Evolutionary conservation across 805 yeast species (phyloP), one percentile per base, ranked within the genome.

Genomic region (Zygoascus bituminiphila): DNA sequence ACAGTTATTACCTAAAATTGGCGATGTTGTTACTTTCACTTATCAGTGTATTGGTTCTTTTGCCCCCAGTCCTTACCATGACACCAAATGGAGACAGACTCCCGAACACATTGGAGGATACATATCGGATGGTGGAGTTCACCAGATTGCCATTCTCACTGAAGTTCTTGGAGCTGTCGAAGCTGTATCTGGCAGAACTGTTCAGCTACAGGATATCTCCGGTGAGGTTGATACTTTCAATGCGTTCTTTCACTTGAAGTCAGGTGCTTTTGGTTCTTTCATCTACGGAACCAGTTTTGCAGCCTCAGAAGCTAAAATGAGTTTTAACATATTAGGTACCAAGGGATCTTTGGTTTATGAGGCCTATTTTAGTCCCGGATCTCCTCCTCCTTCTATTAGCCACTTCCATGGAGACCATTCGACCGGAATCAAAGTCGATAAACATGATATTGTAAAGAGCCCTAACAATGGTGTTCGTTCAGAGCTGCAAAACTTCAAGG

Each of bases 111-210:
- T 88, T 56, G 98, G 98, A 47, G 97, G 97, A 0, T 89, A 73
- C 67, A 71, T 91, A 58, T 82, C 91, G 50, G 98, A 91, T 61
- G 97, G 96, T 61, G 98, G 97, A 62, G 98, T 91, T 21, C 98
- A 91, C 67, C 97, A 89, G 66, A 70, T 89, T 63, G 96, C 96
- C 2, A 69, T 88, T 36, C 74, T 89, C 54, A 88, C 95, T 7
- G 87, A 79, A 51, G 79, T 88, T 17, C 72, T 91, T 48, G 97
- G 98, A 46, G 71, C 73, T 21, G 82, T 88, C n/a, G 78, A 75
- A 44, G 65, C 81, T 5, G 79, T 89, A 35, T 76, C 86, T 47
- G 96, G 88, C 9, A 75, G 76, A 55, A 82, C 96, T 12, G 79
- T 72, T 52, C 96, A 88, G 68, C 74, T 86, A 44, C 78, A 88